Conservation (phyloP, 352 stramenopile genomes). For the Phytophthora meadii region DNA sequence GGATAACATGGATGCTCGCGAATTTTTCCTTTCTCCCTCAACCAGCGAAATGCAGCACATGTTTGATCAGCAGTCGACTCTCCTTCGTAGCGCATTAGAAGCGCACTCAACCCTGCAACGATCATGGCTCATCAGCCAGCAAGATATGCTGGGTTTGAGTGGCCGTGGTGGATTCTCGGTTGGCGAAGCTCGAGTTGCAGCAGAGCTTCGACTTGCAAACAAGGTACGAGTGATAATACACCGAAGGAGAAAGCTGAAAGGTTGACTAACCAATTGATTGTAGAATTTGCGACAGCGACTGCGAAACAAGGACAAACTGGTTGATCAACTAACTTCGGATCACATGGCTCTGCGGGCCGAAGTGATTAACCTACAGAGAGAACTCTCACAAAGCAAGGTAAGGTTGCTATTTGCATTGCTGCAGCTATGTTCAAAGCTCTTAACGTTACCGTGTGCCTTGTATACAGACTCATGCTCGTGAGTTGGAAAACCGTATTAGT, state of each 20-base stretch:
- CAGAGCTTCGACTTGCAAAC: constrained; percentile 83
- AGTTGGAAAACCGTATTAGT: constrained; percentile 34
- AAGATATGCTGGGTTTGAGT: constrained; percentile 70
- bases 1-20: constrained; percentile 64
- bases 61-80: constrained; percentile 84
- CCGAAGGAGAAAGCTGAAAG: not conserved
- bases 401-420: not conserved
- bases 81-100: constrained; percentile 76
- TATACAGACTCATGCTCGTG: constrained; percentile 35
- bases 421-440: not conserved
- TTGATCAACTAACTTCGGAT: constrained; percentile 83
- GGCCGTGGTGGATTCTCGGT: constrained; percentile 69
- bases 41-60: constrained; percentile 90
- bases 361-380: constrained; percentile 63
- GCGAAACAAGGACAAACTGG: constrained; percentile 84
- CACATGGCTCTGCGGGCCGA: constrained; percentile 65
- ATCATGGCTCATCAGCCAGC: constrained; percentile 81
- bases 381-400: constrained; percentile 73
- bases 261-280: constrained; percentile 7
- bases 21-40: constrained; percentile 87
- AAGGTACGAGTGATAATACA: constrained; percentile 52
- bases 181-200: constrained; percentile 80
- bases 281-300: constrained; percentile 84
- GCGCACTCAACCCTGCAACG: constrained; percentile 77
- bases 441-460: too few species aligned